Evolutionary conservation across 495 filamentous ascomycete genomes (phyloP), one percentile per base, ranked within the genome.

Genomic region (Corynascus novoguineensis): DNA sequence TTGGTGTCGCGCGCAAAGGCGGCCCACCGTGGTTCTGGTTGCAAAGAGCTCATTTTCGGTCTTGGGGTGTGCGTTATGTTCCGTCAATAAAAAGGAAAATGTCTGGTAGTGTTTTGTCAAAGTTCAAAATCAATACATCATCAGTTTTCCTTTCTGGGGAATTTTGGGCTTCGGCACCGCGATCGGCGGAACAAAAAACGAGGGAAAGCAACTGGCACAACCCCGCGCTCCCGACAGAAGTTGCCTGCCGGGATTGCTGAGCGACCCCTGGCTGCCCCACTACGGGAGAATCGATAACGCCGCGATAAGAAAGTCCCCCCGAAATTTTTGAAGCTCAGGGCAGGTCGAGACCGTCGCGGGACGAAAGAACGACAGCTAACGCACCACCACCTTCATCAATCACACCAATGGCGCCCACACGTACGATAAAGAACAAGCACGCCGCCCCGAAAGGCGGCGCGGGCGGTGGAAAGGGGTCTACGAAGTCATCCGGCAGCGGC

Each of bases 1-100:
- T 96, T 96, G 61, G 93, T 98, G 73, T 86, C 81, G 68, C 93
- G 90, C 41, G 85, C 81, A 64, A 97, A 72, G 55, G 84, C 80
- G 19, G 88, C 83, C 60, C 83, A 90, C 62, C 92, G 88, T 31
- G 74, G 70, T 19, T 56, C 66, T 42, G 64, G 14, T 19, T 58
- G 58, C 35, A 64, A 46, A 40, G 68, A 64, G 31, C 60, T 69
- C 76, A 78, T 79, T 59, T 38, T 68, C 41, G 51, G 60, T 35
- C 44, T 1, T 38, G 28, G n/a, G 27, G 15, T 11, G 53, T 50
- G 6, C 48, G 21, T 15, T 24, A 34, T 3, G 4, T 32, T 52
- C 21, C 28, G 46, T 5, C 2, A 27, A 19, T 5, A 24, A 27
- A 12, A 24, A 35, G 3, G 14, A 27, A 17, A 41, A 21, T 50